A percentile compares a stretch with the other conserved stretches of the same genome.
phyloP scores from a whole-genome alignment of 768 basidiomycete genomes.

The Serendipita indica region DNA sequence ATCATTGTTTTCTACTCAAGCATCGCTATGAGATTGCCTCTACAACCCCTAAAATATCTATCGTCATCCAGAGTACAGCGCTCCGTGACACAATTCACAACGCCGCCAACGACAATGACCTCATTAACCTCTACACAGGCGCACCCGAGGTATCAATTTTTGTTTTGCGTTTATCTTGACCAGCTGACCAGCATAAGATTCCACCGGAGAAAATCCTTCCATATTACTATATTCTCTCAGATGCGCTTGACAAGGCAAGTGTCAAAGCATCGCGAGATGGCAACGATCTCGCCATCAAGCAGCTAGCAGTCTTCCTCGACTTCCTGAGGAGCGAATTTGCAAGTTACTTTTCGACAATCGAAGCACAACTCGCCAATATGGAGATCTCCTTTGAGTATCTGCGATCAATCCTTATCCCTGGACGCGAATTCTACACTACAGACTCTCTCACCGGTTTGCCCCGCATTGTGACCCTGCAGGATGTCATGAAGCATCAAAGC shows the following conservation, averaged over 20 bases:
- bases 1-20: slow-evolving; percentile 6
- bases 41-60: background rate
- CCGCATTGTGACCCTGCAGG: slow-evolving; percentile 31
- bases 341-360: slow-evolving; percentile 32
- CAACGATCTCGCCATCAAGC: slow-evolving; percentile 31
- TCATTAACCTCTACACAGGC: background rate
- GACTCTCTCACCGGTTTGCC: slow-evolving; percentile 41
- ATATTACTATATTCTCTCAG: background rate
- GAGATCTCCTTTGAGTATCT: slow-evolving; percentile 46
- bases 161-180: background rate
- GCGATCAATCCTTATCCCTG: slow-evolving; percentile 40
- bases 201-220: background rate
- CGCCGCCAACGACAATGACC: background rate
- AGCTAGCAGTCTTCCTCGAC: slow-evolving; percentile 35
- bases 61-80: background rate
- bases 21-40: background rate
- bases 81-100: background rate
- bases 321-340: slow-evolving; percentile 38
- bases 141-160: background rate
- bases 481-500: slow-evolving; percentile 25
- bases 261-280: too few species aligned
- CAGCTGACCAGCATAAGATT: background rate
- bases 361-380: slow-evolving; percentile 34
- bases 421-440: slow-evolving; percentile 33
- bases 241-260: too few species aligned